These are phyloP conservation scores for Sclerospora graminicola DNA, from an alignment of 352 stramenopile species.

Conservation along the genomic window DNA sequence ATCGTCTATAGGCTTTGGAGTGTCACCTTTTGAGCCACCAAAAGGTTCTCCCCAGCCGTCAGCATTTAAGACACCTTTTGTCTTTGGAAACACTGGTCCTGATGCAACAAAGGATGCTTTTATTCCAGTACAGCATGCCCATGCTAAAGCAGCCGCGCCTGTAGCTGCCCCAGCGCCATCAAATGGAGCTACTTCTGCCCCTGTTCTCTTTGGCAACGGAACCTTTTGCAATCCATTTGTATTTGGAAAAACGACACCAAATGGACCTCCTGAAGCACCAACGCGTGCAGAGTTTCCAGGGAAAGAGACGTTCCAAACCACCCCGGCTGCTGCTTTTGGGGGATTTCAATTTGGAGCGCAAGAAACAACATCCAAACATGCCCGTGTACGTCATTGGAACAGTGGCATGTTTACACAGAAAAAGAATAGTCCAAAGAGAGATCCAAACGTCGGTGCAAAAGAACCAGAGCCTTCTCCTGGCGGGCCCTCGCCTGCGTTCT, in stretches of 20 bases:
- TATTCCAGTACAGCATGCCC: not conserved
- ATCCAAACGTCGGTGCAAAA: conserved; percentile 3
- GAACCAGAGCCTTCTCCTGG: conserved; percentile 15
- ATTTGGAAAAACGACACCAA: conserved; percentile 10
- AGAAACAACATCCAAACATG: conserved; percentile 5
- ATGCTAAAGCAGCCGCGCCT: too few species aligned
- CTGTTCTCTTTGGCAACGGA: conserved; percentile 19
- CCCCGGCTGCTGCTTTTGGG: conserved; percentile 4
- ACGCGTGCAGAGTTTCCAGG: too few species aligned
- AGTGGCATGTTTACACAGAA: conserved; percentile 27
- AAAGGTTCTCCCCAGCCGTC: not conserved
- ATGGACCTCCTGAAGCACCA: too few species aligned
- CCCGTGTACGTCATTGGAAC: conserved; percentile 11
- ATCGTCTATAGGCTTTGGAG: conserved; percentile 2
- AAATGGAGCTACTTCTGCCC: not conserved
- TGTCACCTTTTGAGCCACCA: conserved; percentile 4
- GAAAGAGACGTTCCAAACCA: too few species aligned
- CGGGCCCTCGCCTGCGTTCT: not conserved
- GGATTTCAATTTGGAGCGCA: conserved; percentile 21
- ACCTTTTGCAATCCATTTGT: conserved; percentile 6
- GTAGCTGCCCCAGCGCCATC: not conserved
- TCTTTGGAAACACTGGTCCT: conserved; percentile 2
- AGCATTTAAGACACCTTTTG: not conserved
- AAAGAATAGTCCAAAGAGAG: conserved; percentile 13
- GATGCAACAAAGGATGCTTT: not conserved